Base-by-base conservation (phyloP, 2,329 filamentous ascomycete genomes). In the Colletotrichum euphorbiae region DNA sequence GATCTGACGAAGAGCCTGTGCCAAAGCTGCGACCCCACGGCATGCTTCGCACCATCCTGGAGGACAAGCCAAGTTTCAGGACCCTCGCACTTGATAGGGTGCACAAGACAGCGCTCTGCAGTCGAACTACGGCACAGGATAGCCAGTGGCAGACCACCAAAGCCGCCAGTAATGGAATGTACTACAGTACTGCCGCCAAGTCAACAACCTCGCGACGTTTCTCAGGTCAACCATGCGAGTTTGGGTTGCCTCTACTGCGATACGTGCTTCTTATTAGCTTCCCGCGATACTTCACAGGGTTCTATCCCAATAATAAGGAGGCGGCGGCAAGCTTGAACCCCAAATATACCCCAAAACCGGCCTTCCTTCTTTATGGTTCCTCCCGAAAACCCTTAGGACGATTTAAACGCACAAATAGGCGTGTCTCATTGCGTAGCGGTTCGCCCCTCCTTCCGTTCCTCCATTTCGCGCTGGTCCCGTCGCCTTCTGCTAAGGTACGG, bases 361-460 rank as follows among this genome's bases (percentile, higher is more conserved):
- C 11, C 38, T n/a, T 50, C 11, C 38, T n/a, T 50, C 19, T 62
- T 51, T 17, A 21, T 48, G 57, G n/a, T 59, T 33, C 60, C 12
- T 50, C 36, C 52, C 52, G 21, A 58, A 28, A 54, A 40, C 17
- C n/a, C 50, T 45, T 55, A 56, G 54, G 43, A 56, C 67, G 56
- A 57, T 57, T 62, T 70, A 70, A 71, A 71, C 69, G 69, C 69
- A 61, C 69, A 67, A 71, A 70, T 71, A 59, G 69, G 67, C 62
- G 54, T 46, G 54, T 59, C 48, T 38, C 40, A n/a, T 46, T 56
- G 42, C 67, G 62, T 19, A 54, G 51, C 54, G 24, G 31, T 15
- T 15, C 50, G 52, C 62, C 40, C 40, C 67, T 36, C 48, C 21
- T 38, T 21, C 21, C 21, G 38, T 40, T 40, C 40, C 58, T 31